These are phyloP conservation scores for Skeletonema grethae DNA, from an alignment of 108 stramenopile species.

Conservation along the genomic window DNA sequence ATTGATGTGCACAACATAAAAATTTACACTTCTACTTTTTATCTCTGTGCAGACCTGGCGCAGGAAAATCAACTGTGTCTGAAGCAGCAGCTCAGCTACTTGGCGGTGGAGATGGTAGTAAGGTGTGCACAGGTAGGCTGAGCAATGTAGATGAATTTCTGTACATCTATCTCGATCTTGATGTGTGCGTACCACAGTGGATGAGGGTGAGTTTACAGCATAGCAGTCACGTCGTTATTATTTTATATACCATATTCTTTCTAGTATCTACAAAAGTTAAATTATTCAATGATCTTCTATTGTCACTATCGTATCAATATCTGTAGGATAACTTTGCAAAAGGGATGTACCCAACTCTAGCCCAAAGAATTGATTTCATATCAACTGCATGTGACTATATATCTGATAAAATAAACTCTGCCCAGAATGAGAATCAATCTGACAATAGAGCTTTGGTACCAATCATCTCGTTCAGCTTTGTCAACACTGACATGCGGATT, in stretches of 20 bases:
- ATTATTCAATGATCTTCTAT: no score
- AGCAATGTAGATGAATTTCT: conserved; percentile 12
- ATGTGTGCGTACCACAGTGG: conserved; percentile 74
- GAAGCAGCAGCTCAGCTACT: conserved; percentile 19
- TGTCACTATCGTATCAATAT: background rate
- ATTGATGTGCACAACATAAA: background rate
- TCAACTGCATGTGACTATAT: conserved; percentile 55
- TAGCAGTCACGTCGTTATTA: no score
- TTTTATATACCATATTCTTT: no score
- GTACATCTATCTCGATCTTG: conserved; percentile 51
- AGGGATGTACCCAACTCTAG: conserved; percentile 66
- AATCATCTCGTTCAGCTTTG: conserved; percentile 67
- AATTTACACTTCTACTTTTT: background rate
- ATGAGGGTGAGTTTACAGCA: conserved; percentile 38
- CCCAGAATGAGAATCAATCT: conserved; percentile 8
- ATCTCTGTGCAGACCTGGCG: conserved; percentile 13
- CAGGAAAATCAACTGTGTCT: conserved; percentile 31
- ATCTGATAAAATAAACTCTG: conserved; percentile 18
- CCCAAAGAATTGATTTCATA: conserved; percentile 58
- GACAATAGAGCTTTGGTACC: background rate
- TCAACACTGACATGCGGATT: conserved; percentile 65
- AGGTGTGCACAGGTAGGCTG: background rate
- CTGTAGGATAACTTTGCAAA: conserved; percentile 64
- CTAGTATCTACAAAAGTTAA: no score
- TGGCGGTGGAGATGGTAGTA: background rate